phyloP scores from a whole-genome alignment of 2,329 filamentous ascomycete genomes.

The Talaromyces sp. region DNA sequence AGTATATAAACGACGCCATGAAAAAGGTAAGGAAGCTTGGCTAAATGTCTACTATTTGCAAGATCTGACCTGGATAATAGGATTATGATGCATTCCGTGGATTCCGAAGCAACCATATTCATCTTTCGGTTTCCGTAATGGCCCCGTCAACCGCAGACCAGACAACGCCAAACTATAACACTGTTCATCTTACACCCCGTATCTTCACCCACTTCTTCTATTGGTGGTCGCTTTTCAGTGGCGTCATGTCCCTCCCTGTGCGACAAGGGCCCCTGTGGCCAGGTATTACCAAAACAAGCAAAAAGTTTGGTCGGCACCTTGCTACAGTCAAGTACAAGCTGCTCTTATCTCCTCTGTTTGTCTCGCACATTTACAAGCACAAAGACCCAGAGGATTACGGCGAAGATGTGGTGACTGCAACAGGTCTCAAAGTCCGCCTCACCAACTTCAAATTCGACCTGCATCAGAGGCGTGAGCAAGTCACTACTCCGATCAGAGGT shows the following conservation, averaged over 20 bases:
- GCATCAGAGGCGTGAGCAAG: constrained; percentile 88
- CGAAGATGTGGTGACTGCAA: constrained; percentile 76
- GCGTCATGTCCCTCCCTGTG: constrained; percentile 88
- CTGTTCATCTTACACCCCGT: constrained; percentile 85
- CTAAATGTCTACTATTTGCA: neutral
- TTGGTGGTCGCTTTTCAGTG: constrained; percentile 96
- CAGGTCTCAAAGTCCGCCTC: constrained; percentile 90
- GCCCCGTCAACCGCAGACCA: constrained; percentile 80
- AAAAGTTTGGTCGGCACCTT: constrained; percentile 94
- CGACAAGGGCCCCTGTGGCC: constrained; percentile 90
- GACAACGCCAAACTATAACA: constrained; percentile 88
- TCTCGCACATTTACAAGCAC: constrained; percentile 98
- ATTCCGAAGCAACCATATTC: constrained; percentile 96
- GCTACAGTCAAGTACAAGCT: constrained; percentile 99
- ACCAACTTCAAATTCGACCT: constrained; percentile 97
- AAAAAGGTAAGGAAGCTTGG: constrained; percentile 41
- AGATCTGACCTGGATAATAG: constrained; percentile 18
- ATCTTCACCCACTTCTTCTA: constrained; percentile 98
- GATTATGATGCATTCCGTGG: constrained; percentile 88
- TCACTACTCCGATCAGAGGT: constrained; percentile 73
- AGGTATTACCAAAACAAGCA: constrained; percentile 90
- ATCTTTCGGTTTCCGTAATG: constrained; percentile 85
- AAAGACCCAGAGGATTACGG: constrained; percentile 86
- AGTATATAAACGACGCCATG: constrained; percentile 57
- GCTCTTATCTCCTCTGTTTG: constrained; percentile 82